Evolutionary conservation across 2,329 filamentous ascomycete species (phyloP), one percentile per base, ranked within the genome.

Genomic region (Pezicula radicicola): DNA sequence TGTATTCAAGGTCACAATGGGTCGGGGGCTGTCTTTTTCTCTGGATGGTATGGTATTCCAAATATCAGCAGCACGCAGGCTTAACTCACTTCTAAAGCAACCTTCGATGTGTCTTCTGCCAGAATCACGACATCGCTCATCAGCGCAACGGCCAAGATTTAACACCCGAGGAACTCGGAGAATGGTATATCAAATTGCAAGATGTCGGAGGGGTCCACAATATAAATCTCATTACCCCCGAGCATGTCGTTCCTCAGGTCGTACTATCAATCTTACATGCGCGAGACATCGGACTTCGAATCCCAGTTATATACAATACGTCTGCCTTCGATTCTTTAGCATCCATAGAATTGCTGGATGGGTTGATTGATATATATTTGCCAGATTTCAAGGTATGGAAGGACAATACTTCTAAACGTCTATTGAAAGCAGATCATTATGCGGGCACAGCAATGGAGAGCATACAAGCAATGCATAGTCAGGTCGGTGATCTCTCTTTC

Each of bases 341-440:
- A 2, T 91, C 86, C 1, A 73, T 95, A 1, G 70, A 83, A 53
- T 74, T 94, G 8, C 78, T 95, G 60, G 85, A 94, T 60, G 89
- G 89, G 0, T 72, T 95, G 27, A 83, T 94, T 0, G 89, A 94
- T 66, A 91, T 95, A 42, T 95, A 94, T 65, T 74, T 95, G n/a
- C 87, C 89, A 0, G 89, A 95, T 65, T 94, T 94, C 75, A 94
- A 95, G 68, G 83, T 92, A 9, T 94, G 88, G 89, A 80, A 80
- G 27, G 68, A 76, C 2, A 72, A 68, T 19, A 86, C 87, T 1
- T 87, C 87, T 18, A 85, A 80, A 60, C 76, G 89, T 10, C 72
- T 94, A 28, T 76, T 94, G 35, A 95, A 95, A 66, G 87, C 87
- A 3, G 86, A 90, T 45, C 81, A 90, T 65, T 94, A 93, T 66